Evolutionary conservation across 768 basidiomycete genomes (phyloP), one percentile per base, ranked within the genome.

Genomic region (Melanogaster broomeanus): DNA sequence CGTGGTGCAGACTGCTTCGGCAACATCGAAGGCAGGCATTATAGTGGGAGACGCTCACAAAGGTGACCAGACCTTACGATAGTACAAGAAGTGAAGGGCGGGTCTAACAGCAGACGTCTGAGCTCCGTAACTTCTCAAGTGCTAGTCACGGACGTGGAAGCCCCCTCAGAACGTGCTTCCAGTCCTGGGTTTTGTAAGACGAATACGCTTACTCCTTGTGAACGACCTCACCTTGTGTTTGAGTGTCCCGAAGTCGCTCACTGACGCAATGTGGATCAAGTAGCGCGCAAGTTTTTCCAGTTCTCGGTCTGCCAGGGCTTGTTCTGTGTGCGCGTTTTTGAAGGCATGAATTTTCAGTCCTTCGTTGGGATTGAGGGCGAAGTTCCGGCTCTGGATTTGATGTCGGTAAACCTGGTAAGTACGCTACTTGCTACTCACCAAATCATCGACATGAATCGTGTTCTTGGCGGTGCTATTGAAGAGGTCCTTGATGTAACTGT

Each of bases 381-480:
- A 94, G 64, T 93, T 94, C 15, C 91, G 82, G 51, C 85, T 82
- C 81, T 88, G 54, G 8, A 44, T 34, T 38, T 42, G 22, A 10
- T 22, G 52, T 47, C 31, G 25, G 25, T 37, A n/a, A 19, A 48
- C 40, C 45, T 41, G 46, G 5, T 39, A 16, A 22, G n/a, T n/a
- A 33, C 47, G 38, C 24, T 16, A 27, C 37, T n/a, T 24, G 25
- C 3, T 12, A 64, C 77, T 52, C 55, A 85, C 84, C 42, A 96
- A 76, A 66, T 94, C 92, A 65, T 96, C 93, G 24, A 96, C 78
- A 60, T 95, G 92, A 35, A 96, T 84, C 0, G 92, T 93, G 65
- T 93, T 90, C 42, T 68, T 74, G 5, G 84, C 77, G 55, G 78
- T 74, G 63, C 86, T 88, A 55, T 51, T 28, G 19, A 37, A 21